These are phyloP conservation scores for Metschnikowia dekortorum DNA, from an alignment of 805 yeast species.

Conservation along the genomic window DNA sequence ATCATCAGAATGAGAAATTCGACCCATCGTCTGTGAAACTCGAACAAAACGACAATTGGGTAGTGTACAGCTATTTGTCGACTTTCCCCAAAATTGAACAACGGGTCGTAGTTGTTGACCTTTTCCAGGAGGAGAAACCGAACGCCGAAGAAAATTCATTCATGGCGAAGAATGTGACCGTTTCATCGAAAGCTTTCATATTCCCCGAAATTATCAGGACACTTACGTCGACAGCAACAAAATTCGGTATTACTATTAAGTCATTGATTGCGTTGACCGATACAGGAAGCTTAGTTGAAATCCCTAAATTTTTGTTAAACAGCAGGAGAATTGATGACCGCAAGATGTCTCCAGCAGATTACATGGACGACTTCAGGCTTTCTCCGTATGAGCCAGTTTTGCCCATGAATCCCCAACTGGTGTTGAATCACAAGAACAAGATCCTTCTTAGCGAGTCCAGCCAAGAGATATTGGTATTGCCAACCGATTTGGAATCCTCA, in stretches of 20 bases:
- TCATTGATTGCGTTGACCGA: slow-evolving; percentile 56
- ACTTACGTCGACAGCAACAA: slow-evolving; percentile 53
- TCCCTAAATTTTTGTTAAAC: slow-evolving; percentile 69
- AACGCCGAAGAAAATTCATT: slow-evolving; percentile 39
- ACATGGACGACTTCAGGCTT: slow-evolving; percentile 51
- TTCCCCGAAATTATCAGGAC: slow-evolving; percentile 56
- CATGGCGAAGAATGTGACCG: slow-evolving; percentile 40
- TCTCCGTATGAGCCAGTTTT: slow-evolving; percentile 64
- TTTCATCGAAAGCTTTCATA: slow-evolving; percentile 53
- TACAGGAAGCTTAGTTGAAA: slow-evolving; percentile 56
- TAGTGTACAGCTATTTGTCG: slow-evolving; percentile 62
- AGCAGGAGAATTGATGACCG: slow-evolving; percentile 64
- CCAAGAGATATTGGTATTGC: slow-evolving; percentile 24
- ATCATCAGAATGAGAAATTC: slow-evolving; percentile 33
- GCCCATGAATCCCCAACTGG: slow-evolving; percentile 25
- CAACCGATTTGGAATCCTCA: slow-evolving; percentile 78
- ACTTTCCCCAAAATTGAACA: slow-evolving; percentile 44
- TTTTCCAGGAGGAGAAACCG: slow-evolving; percentile 55
- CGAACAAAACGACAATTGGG: slow-evolving; percentile 79
- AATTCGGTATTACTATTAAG: slow-evolving; percentile 64
- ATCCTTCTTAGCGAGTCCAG: slow-evolving; percentile 15
- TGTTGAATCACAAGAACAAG: slow-evolving; percentile 35
- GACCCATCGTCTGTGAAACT: slow-evolving; percentile 43
- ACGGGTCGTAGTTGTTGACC: slow-evolving; percentile 66
- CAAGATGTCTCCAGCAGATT: slow-evolving; percentile 48